Conservation (phyloP, 495 filamentous ascomycete genomes). For the Penicillium ochrochloron region DNA sequence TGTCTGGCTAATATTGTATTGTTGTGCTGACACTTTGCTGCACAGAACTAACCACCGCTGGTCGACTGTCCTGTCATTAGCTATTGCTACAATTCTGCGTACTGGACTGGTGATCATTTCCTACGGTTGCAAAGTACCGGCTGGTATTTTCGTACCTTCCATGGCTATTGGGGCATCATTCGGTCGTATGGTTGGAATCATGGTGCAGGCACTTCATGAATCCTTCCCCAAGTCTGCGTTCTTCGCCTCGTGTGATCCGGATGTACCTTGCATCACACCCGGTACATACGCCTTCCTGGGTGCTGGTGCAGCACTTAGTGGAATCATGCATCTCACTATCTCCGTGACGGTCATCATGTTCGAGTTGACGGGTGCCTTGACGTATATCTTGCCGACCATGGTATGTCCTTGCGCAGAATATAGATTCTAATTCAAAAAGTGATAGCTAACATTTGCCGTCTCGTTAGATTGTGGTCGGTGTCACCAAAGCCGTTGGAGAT, state of each 20-base stretch:
- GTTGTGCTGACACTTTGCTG: slow-evolving; percentile 28
- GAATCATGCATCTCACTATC: slow-evolving; percentile 97
- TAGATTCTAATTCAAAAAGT: not conserved
- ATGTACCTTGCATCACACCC: slow-evolving; percentile 95
- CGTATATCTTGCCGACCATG: slow-evolving; percentile 97
- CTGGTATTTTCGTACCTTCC: slow-evolving; percentile 95
- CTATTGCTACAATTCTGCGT: slow-evolving; percentile 79
- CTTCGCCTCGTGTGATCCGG: slow-evolving; percentile 85
- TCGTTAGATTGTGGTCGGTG: slow-evolving; percentile 83
- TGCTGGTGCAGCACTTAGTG: slow-evolving; percentile 91
- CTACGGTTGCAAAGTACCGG: slow-evolving; percentile 97
- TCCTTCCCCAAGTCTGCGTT: slow-evolving; percentile 79
- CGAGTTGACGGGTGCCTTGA: slow-evolving; percentile 90
- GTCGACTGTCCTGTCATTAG: slow-evolving; percentile 78
- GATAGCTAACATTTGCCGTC: slow-evolving; percentile 24
- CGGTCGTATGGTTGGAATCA: slow-evolving; percentile 89
- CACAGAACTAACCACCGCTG: slow-evolving; percentile 65
- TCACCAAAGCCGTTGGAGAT: slow-evolving; percentile 93
- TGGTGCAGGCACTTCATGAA: slow-evolving; percentile 89
- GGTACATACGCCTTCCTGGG: slow-evolving; percentile 96
- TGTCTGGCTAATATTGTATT: not conserved
- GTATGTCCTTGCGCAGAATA: slow-evolving; percentile 39
- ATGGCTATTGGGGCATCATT: slow-evolving; percentile 98
- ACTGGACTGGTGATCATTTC: slow-evolving; percentile 91
- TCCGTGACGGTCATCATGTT: slow-evolving; percentile 99